These are phyloP conservation scores for Xylaria sp. DNA, from an alignment of 2,329 filamentous ascomycete species.

Conservation along the genomic window DNA sequence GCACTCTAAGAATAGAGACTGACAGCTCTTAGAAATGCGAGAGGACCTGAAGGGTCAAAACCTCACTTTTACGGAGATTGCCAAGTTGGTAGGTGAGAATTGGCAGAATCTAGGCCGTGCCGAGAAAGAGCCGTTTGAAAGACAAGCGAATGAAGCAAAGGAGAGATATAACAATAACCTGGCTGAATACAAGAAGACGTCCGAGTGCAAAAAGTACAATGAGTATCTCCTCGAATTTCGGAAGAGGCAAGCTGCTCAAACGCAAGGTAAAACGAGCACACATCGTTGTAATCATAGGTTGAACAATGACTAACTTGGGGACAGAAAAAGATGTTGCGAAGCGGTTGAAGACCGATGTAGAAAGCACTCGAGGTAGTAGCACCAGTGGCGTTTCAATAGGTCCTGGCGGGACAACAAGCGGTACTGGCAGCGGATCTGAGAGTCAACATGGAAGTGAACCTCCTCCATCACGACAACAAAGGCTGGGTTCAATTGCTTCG, in stretches of 20 bases:
- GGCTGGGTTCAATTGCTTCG: slow-evolving; percentile 60
- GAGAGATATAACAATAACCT: slow-evolving; percentile 80
- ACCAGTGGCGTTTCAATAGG: slow-evolving; percentile 55
- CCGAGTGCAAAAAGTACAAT: slow-evolving; percentile 73
- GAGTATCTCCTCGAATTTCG: slow-evolving; percentile 83
- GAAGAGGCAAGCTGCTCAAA: slow-evolving; percentile 70
- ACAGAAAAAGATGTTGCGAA: slow-evolving; percentile 62
- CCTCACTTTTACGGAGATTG: slow-evolving; percentile 83
- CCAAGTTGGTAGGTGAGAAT: slow-evolving; percentile 82
- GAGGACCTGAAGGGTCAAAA: slow-evolving; percentile 81
- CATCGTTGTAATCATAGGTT: slow-evolving; percentile 15
- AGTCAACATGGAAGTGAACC: slow-evolving; percentile 60
- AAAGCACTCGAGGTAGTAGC: slow-evolving; percentile 53
- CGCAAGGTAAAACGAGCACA: slow-evolving; percentile 67
- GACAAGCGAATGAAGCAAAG: slow-evolving; percentile 76
- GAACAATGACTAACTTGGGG: slow-evolving; percentile 36
- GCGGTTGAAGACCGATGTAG: slow-evolving; percentile 58
- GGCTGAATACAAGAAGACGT: slow-evolving; percentile 80
- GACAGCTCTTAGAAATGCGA: slow-evolving; percentile 68
- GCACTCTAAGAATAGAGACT: neutral
- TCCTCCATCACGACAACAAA: slow-evolving; percentile 58
- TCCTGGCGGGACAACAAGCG: slow-evolving; percentile 52
- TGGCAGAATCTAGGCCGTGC: slow-evolving; percentile 77
- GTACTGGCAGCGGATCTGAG: slow-evolving; percentile 60
- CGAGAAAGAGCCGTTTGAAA: slow-evolving; percentile 78